These are phyloP conservation scores for Calonectria pseudoturangicola DNA, from an alignment of 2,329 filamentous ascomycete species.

Conservation along the genomic window DNA sequence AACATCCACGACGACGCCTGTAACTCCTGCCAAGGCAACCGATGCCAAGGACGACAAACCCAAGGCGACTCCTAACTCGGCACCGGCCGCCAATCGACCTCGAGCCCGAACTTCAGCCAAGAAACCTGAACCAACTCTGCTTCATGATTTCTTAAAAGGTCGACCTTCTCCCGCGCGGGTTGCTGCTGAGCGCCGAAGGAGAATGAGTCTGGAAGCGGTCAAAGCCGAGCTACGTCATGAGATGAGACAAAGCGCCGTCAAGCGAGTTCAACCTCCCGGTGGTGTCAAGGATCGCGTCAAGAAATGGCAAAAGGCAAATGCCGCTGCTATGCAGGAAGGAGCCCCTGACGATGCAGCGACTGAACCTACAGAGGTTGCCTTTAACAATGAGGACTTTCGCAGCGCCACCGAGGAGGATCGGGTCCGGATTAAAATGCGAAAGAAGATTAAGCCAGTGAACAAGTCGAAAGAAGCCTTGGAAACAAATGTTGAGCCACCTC, in stretches of 20 bases:
- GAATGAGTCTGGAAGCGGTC: conserved; percentile 76
- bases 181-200: conserved; percentile 70
- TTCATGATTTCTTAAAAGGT: conserved; percentile 75
- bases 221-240: conserved; percentile 71
- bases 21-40: conserved; percentile 47
- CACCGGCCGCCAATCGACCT: conserved; percentile 60
- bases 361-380: conserved; percentile 77
- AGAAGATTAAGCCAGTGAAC: conserved; percentile 64
- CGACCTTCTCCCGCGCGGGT: conserved; percentile 74
- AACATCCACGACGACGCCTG: conserved; percentile 24
- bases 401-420: conserved; percentile 78
- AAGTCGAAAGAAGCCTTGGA: conserved; percentile 53
- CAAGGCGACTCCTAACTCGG: conserved; percentile 63
- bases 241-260: conserved; percentile 76
- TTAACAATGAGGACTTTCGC: conserved; percentile 73
- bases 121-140: conserved; percentile 66
- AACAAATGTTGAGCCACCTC: conserved; percentile 50
- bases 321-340: conserved; percentile 74
- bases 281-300: conserved; percentile 87
- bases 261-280: conserved; percentile 76
- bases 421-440: conserved; percentile 72
- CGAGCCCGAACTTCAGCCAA: conserved; percentile 62
- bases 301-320: conserved; percentile 88
- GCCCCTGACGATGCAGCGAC: conserved; percentile 72
- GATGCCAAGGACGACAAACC: conserved; percentile 41